A percentile compares a stretch with the other conserved stretches of the same genome.
phyloP scores from a whole-genome alignment of 345 rosid species.

The Citrus trifoliata region DNA sequence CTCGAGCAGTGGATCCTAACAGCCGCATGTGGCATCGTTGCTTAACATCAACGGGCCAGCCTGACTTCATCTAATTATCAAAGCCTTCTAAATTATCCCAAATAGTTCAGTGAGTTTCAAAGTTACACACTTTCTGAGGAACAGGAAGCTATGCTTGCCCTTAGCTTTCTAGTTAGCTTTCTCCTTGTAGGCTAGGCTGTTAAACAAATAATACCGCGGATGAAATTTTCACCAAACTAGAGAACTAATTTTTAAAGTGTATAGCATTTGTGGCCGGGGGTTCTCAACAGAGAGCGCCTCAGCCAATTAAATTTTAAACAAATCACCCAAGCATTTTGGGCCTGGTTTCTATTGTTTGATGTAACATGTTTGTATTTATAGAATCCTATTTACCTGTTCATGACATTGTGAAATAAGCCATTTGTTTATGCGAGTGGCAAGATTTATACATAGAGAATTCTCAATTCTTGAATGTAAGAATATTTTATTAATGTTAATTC shows the following conservation, averaged over 20 bases:
- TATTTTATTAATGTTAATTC: neutral
- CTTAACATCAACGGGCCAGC: slow-evolving; percentile 96
- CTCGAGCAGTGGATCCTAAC: slow-evolving; percentile 87
- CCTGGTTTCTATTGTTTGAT: neutral
- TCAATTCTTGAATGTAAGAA: neutral
- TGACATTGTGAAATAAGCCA: neutral
- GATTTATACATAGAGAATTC: neutral
- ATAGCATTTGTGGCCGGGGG: neutral
- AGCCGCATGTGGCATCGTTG: slow-evolving; percentile 99
- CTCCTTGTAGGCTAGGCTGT: neutral
- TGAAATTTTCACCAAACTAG: slow-evolving; percentile 1
- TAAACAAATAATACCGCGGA: slow-evolving; percentile 16
- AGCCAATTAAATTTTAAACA: neutral
- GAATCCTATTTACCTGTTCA: neutral
- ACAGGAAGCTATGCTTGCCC: neutral
- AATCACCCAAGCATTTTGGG: neutral
- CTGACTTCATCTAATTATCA: slow-evolving; percentile 56
- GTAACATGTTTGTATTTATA: slow-evolving; percentile 11
- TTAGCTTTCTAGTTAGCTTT: slow-evolving; percentile 2
- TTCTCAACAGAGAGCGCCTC: neutral
- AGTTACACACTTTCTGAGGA: neutral
- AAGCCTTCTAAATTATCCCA: slow-evolving; percentile 21
- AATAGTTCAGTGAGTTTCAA: neutral
- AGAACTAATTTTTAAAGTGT: neutral
- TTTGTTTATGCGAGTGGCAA: neutral